These are phyloP conservation scores for Penicillium desertorum DNA, from an alignment of 495 filamentous ascomycete genomes.

Conservation along the genomic window DNA sequence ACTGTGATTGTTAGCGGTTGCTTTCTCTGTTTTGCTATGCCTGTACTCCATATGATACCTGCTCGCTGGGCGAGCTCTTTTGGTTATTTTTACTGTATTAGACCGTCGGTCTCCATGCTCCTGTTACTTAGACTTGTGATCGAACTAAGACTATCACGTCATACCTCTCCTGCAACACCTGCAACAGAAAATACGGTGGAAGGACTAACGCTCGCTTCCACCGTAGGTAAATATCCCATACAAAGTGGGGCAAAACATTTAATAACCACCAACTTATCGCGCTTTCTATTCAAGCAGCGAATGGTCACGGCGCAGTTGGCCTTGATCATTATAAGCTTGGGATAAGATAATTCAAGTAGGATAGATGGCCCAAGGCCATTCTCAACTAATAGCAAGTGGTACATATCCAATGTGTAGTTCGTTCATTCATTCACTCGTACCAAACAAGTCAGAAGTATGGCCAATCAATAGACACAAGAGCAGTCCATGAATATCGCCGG, in stretches of 20 bases:
- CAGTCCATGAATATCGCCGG: conserved; percentile 9
- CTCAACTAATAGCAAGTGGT: background rate
- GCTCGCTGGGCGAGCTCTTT: conserved; percentile 10
- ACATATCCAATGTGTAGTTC: conserved; percentile 29
- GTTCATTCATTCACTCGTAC: conserved; percentile 47
- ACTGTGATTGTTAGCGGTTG: background rate
- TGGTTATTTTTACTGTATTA: background rate
- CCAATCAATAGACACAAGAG: conserved; percentile 13
- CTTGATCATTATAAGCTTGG: background rate
- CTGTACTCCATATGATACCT: conserved; percentile 1
- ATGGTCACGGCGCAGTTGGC: background rate
- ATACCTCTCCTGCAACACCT: background rate
- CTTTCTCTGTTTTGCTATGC: background rate
- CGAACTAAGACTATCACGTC: background rate
- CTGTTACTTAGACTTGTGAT: conserved; percentile 1
- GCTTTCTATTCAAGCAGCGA: background rate
- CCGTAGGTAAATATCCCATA: background rate
- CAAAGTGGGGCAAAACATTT: background rate
- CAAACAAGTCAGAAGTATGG: conserved; percentile 21
- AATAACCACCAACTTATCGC: background rate
- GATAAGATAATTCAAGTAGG: background rate
- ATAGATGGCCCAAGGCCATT: background rate
- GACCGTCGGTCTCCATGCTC: background rate
- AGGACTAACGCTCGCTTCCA: no score
- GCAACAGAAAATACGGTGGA: background rate